phyloP scores from a whole-genome alignment of 2,329 filamentous ascomycete genomes.

The Arthrinium phaeospermum region DNA sequence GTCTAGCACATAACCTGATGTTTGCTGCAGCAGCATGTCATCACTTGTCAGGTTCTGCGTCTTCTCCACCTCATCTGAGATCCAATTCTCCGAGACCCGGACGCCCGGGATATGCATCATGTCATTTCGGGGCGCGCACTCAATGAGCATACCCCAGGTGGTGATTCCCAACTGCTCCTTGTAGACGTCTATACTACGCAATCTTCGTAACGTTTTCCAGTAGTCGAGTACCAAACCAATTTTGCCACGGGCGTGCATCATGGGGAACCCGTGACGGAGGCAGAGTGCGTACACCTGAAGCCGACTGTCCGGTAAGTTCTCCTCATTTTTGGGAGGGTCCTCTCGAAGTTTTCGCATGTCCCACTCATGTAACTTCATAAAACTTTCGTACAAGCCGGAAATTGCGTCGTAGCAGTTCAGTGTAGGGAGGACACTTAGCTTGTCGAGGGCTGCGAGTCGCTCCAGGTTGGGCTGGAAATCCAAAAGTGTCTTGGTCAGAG shows the following conservation, averaged over 20 bases:
- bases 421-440: slow-evolving; percentile 69
- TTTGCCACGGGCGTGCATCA: slow-evolving; percentile 70
- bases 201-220: slow-evolving; percentile 69
- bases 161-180: slow-evolving; percentile 45
- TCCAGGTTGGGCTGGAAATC: slow-evolving; percentile 75
- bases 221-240: slow-evolving; percentile 78
- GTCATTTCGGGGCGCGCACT: slow-evolving; percentile 59
- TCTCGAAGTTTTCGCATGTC: slow-evolving; percentile 66
- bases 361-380: slow-evolving; percentile 73
- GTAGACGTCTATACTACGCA: slow-evolving; percentile 44
- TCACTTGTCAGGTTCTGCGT: slow-evolving; percentile 49
- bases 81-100: slow-evolving; percentile 76
- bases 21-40: slow-evolving; percentile 41
- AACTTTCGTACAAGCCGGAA: slow-evolving; percentile 72
- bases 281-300: slow-evolving; percentile 68
- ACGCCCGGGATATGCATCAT: slow-evolving; percentile 60
- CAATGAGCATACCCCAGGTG: slow-evolving; percentile 72
- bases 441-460: slow-evolving; percentile 71
- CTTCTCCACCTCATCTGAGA: slow-evolving; percentile 71
- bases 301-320: slow-evolving; percentile 26
- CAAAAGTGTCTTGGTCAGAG: slow-evolving; percentile 73
- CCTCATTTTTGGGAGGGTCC: slow-evolving; percentile 45
- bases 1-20: slow-evolving; percentile 57
- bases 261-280: slow-evolving; percentile 71
- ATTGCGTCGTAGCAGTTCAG: slow-evolving; percentile 81